Evolutionary conservation across 2,329 filamentous ascomycete genomes (phyloP), one percentile per base, ranked within the genome.

Genomic region (Penicillium sp.): DNA sequence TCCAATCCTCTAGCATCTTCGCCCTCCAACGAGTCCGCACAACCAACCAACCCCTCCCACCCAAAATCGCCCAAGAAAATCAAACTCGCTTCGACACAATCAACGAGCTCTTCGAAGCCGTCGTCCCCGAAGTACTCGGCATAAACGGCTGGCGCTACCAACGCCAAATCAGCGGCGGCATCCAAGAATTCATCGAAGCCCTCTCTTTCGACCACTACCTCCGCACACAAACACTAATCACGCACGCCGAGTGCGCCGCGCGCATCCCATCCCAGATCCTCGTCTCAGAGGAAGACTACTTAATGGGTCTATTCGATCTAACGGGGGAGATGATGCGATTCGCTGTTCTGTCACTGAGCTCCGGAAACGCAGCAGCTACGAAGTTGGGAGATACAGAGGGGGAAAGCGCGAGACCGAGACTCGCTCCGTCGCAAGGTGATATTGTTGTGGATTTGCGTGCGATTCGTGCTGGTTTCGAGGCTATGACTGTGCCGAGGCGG

Each of bases 241-340:
- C 83, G 0, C 81, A 80, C 9, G 76, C 81, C 0, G 80, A 88
- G 47, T 78, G 87, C 0, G 69, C 75, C 27, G 71, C 56, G 1
- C 56, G 60, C 11, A 49, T 76, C 2, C 70, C 74, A 0, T 67
- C 72, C 0, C 77, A 76, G 1, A 78, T 96, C 2, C 62, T 76
- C 0, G 75, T 96, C 16, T 89, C 87, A 1, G 78, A 84, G 22
- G 83, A 92, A 47, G 93, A 99, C 70, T 97, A 95, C 66, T 73
- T 95, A 50, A 85, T 93, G 55, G 93, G 92, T 8, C 73, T 99
- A 2, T 96, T 95, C 64, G 93, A 99, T 69, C 80, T 97, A 59
- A 91, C 91, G 1, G 93, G 93, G 33, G 93, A 99, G 74, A 78
- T 97, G 76, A 99, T 99, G 93, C 82, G 91, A 27, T 97, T 96